Percentiles rank a stretch among this genome's conserved stretches.
Evolutionary conservation across 768 basidiomycete species (phyloP).

Genomic region (Pholiota microspora): DNA sequence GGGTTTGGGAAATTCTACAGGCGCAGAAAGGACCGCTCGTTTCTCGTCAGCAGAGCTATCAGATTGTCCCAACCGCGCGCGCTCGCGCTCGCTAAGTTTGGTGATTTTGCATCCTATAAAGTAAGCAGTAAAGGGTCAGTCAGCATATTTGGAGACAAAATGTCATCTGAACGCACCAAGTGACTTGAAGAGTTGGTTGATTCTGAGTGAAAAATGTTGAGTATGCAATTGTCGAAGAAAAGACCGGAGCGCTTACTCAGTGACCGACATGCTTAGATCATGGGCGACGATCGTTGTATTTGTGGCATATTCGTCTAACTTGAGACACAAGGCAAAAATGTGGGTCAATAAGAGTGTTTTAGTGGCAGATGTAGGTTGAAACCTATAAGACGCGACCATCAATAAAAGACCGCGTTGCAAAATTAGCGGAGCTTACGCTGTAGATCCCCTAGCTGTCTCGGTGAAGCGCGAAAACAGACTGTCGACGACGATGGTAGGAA

Average conservation of each 20-base stretch:
- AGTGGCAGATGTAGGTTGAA: conserved; percentile 64
- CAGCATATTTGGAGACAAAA: background rate
- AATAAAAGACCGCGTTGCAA: conserved; percentile 2
- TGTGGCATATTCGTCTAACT: conserved; percentile 73
- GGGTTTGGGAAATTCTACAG: conserved; percentile 80
- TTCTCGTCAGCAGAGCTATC: conserved; percentile 61
- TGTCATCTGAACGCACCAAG: conserved; percentile 45
- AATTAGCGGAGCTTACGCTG: conserved; percentile 42
- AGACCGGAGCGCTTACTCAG: conserved; percentile 51
- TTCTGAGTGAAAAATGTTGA: conserved; percentile 24
- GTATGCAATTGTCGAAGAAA: background rate
- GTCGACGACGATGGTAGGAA: conserved; percentile 69
- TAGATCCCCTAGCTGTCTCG: conserved; percentile 66
- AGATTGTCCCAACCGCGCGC: conserved; percentile 67
- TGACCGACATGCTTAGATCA: conserved; percentile 65
- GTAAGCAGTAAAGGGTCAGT: conserved; percentile 4
- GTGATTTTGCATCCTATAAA: conserved; percentile 68
- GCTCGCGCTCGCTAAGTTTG: conserved; percentile 55
- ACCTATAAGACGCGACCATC: conserved; percentile 23
- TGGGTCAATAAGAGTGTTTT: conserved; percentile 74
- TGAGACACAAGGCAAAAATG: conserved; percentile 79
- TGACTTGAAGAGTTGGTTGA: conserved; percentile 72
- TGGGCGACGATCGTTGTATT: conserved; percentile 66
- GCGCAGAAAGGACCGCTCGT: conserved; percentile 71
- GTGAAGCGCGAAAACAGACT: conserved; percentile 79